Evolutionary conservation across 1,139 yeast genomes (phyloP).

Genomic region (Yamadazyma conglobata): DNA sequence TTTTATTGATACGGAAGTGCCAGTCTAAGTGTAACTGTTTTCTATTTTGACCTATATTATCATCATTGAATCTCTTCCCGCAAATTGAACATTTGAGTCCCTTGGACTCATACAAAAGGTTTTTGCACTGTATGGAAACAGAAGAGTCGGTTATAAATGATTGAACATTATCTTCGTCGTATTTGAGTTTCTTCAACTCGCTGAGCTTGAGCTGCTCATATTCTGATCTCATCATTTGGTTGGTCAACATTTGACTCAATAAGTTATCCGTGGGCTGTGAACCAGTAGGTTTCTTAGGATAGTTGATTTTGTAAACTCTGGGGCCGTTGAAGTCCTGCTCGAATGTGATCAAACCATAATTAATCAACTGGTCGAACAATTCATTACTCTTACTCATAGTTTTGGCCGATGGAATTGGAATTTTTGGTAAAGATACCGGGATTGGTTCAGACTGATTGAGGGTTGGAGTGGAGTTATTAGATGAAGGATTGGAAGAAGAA

Average conservation of each 20-base stretch:
- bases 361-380: constrained; percentile 31
- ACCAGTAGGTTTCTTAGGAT: constrained; percentile 25
- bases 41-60: constrained; percentile 51
- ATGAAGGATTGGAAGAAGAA: constrained; percentile 3
- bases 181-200: constrained; percentile 27
- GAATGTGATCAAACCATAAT: constrained; percentile 36
- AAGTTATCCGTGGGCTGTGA: constrained; percentile 23
- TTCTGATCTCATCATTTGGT: constrained; percentile 25
- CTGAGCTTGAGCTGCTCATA: constrained; percentile 28
- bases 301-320: constrained; percentile 31
- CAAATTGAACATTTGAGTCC: constrained; percentile 87
- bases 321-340: constrained; percentile 46
- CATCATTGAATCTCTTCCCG: constrained; percentile 77
- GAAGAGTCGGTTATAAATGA: constrained; percentile 33
- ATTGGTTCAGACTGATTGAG: background rate
- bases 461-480: constrained; percentile 12
- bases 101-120: constrained; percentile 54
- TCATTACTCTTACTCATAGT: constrained; percentile 17
- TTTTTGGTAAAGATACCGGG: constrained; percentile 5
- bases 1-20: constrained; percentile 92
- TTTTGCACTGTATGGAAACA: constrained; percentile 24
- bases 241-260: constrained; percentile 32
- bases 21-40: constrained; percentile 79
- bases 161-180: constrained; percentile 29
- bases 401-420: constrained; percentile 1